Evolutionary conservation across 305 asterid species (phyloP), one percentile per base, ranked within the genome.

Genomic region (Euphrasia arctica): DNA sequence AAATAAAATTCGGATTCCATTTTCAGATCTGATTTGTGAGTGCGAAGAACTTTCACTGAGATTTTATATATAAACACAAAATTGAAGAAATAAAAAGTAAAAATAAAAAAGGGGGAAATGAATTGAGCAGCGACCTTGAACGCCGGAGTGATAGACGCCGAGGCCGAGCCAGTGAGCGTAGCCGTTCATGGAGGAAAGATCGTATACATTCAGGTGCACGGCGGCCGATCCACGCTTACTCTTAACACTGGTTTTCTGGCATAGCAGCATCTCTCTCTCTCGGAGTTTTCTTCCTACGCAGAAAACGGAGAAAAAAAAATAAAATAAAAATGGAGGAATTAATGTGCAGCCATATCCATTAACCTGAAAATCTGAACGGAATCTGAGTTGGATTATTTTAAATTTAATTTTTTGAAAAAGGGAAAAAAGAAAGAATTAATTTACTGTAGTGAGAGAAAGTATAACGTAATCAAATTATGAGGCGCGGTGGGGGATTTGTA

Each of bases 81-180:
- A 13, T 51, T 1, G 29, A 51, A 51, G 18, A 51, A 13, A 13
- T 14, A 4, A 22, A 50, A 51, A 18, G 22, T 18, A 18, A 18
- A 18, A 18, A 18, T 18, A 45, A 9, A 45, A 45, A 12, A 45
- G 13, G 50, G 50, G 13, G 13, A 42, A 11, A 9, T 47, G 52
- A 49, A 13, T 14, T 14, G 41, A 12, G 36, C 0, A 42, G 47
- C 27, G 11, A 88, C 97, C 96, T 88, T 90, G 88, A 73, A 90
- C 84, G 11, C 90, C 97, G 62, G 97, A 90, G 75, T 90, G 97
- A 73, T 84, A 88, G 49, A 80, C 97, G 22, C 96, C 97, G 28
- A 90, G 95, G 39, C 97, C 97, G 31, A 90, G 65, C 97, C 97
- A 90, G 55, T 88, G 84, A 70, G 96, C 97, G 58, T 85, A 90